Base-by-base conservation (phyloP, 1,139 yeast species). In the Sugiyamaella paludigena region DNA sequence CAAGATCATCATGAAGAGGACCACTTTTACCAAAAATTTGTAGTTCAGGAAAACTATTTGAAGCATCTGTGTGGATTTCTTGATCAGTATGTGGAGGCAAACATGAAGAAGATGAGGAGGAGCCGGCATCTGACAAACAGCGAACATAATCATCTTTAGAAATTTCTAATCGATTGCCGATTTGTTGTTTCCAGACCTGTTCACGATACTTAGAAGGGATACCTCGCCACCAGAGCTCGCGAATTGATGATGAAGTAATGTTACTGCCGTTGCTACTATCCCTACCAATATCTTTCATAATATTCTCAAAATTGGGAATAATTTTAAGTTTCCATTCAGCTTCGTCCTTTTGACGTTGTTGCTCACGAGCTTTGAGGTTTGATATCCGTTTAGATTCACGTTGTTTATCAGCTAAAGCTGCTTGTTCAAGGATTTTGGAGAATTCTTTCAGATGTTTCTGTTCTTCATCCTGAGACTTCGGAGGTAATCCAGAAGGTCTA, bases 211-310 rank as follows among this genome's bases (percentile, higher is more conserved):
- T 60, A n/a, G 67, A 50, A 2, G 87, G 84, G 1, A 84, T 65
- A 1, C 87, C 87, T 46, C 86, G 68, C 87, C 88, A 83, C 78
- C 84, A 81, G 50, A 81, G 67, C 48, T 79, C 82, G 46, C 82
- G 70, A 7, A 77, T 69, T 13, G 68, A 58, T 0, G 78, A 68
- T 12, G 45, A 27, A 24, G 48, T 40, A 19, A 3, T 19, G 5
- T 19, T 19, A 19, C 24, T 19, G 24, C 24, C 5, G 24, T 19
- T 19, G 24, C 24, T 19, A 5, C 24, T 19, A 19, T 19, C 24
- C 5, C 3, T 19, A 19, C 24, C 24, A 19, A 19, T 19, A 10
- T 68, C 59, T 44, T 66, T 64, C 8, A 77, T 60, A 37, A 69
- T 67, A 8, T 60, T 52, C 27, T 64, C 61, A 51, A 73, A 58